Percentiles rank a stretch among this genome's conserved stretches.
Evolutionary conservation across 2,329 filamentous ascomycete species (phyloP).

Genomic region (Fusarium nelsonii): DNA sequence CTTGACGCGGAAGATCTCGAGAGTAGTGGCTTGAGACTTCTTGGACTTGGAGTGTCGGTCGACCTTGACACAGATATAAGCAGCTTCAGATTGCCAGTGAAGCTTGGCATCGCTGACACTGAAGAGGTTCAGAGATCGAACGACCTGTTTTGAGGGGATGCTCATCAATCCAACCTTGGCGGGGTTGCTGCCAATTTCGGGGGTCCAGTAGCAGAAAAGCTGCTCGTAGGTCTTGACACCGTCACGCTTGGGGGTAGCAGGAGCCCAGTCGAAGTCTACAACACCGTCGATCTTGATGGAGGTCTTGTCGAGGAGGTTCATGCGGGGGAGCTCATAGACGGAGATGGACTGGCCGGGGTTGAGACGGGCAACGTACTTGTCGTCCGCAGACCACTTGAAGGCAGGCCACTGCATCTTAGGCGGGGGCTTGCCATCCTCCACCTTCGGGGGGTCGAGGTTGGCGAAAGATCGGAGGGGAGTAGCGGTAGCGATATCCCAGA

Average conservation of each 20-base stretch:
- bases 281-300: constrained; percentile 97
- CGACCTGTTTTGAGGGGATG: constrained; percentile 92
- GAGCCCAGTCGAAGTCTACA: constrained; percentile 98
- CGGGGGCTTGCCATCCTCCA: constrained; percentile 69
- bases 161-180: constrained; percentile 98
- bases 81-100: constrained; percentile 96
- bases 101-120: constrained; percentile 98
- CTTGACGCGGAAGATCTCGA: constrained; percentile 97
- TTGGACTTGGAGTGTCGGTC: constrained; percentile 99
- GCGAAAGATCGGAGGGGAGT: constrained; percentile 94
- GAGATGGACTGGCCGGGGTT: constrained; percentile 90
- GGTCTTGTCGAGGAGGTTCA: constrained; percentile 91
- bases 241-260: constrained; percentile 82
- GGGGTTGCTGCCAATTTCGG: constrained; percentile 96
- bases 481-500: constrained; percentile 94
- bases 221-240: constrained; percentile 94
- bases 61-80: constrained; percentile 98
- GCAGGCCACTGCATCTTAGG: constrained; percentile 98
- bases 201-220: constrained; percentile 98
- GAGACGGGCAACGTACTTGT: constrained; percentile 95
- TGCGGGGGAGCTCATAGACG: constrained; percentile 88
- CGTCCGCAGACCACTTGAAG: constrained; percentile 99
- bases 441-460: constrained; percentile 81
- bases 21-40: constrained; percentile 95
- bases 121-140: constrained; percentile 96